Base-by-base conservation (phyloP, 371 early-diverging fungal genomes). In the Nematocida major region DNA sequence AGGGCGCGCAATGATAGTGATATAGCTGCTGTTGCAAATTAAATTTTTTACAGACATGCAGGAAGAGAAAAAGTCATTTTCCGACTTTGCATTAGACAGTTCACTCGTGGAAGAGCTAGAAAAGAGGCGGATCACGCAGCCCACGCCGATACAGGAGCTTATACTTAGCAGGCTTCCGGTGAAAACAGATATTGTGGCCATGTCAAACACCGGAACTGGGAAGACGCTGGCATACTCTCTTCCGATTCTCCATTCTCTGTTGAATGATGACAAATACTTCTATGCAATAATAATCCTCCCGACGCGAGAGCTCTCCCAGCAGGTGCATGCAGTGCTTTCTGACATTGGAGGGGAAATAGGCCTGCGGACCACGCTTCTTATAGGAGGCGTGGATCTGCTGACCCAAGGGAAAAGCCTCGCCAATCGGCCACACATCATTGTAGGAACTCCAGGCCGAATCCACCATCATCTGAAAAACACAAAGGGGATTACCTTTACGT, bases 191-290 rank as follows among this genome's bases (percentile, higher is more conserved):
- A 89, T 96, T 0, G 91, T 96, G 0, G 97, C 91, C 68, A 93
- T 96, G 91, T 95, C 96, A 3, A 88, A 94, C 43, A 98, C 97
- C 0, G 97, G 97, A 80, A 92, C 92, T 40, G 99, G 97, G 54
- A 96, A 97, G 82, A 96, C 96, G 0, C 92, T 96, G 1, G 93
- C 96, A 0, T 97, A 95, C 84, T 77, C 94, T 76, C 90, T 96
- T 62, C 97, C 96, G 2, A 87, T 97, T 18, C 86, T 97, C 48
- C 94, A 96, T 81, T 80, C 68, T n/a, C 57, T 82, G 30, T 91
- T 92, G 5, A 15, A 18, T 54, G 84, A 18, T 38, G 83, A 67
- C 45, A 80, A 68, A 49, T 70, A 36, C 73, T 84, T 43, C 77
- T 83, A 57, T 77, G 84, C 66, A 54, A 81, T 97, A 63, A 85